These are phyloP conservation scores for Cercospora sp. DNA, from an alignment of 2,329 filamentous ascomycete species.

Conservation along the genomic window DNA sequence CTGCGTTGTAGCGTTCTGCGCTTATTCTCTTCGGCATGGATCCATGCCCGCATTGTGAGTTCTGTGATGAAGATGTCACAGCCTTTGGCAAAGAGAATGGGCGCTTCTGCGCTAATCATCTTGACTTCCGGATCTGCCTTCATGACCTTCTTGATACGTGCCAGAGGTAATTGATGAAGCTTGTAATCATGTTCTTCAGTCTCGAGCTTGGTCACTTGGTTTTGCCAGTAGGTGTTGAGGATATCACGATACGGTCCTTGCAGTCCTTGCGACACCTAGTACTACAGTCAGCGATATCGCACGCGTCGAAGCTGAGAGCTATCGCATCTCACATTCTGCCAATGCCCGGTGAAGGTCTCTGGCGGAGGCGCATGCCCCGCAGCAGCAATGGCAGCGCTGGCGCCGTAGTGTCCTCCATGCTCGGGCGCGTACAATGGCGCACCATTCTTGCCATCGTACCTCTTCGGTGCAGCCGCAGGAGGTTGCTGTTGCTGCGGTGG, in stretches of 20 bases:
- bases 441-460: constrained; percentile 53
- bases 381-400: constrained; percentile 69
- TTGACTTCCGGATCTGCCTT: constrained; percentile 99
- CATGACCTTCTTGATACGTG: constrained; percentile 99
- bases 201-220: constrained; percentile 94
- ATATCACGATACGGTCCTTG: constrained; percentile 94
- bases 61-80: constrained; percentile 97
- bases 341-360: constrained; percentile 89
- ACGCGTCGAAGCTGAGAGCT: constrained; percentile 4
- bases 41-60: constrained; percentile 98
- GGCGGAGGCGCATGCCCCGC: constrained; percentile 85
- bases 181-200: constrained; percentile 97
- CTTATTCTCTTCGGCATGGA: constrained; percentile 99
- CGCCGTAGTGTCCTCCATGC: constrained; percentile 54
- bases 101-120: constrained; percentile 98
- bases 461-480: constrained; percentile 42
- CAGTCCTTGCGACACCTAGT: constrained; percentile 88
- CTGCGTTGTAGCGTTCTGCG: constrained; percentile 90
- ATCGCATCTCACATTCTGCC: constrained; percentile 77
- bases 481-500: constrained; percentile 36
- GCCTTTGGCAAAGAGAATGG: constrained; percentile 95
- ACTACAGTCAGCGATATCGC: constrained; percentile 19
- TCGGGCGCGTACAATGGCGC: constrained; percentile 50
- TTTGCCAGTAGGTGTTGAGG: constrained; percentile 98
- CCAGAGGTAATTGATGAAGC: constrained; percentile 90